phyloP scores from a whole-genome alignment of 768 basidiomycete genomes.

The Russula abietina region DNA sequence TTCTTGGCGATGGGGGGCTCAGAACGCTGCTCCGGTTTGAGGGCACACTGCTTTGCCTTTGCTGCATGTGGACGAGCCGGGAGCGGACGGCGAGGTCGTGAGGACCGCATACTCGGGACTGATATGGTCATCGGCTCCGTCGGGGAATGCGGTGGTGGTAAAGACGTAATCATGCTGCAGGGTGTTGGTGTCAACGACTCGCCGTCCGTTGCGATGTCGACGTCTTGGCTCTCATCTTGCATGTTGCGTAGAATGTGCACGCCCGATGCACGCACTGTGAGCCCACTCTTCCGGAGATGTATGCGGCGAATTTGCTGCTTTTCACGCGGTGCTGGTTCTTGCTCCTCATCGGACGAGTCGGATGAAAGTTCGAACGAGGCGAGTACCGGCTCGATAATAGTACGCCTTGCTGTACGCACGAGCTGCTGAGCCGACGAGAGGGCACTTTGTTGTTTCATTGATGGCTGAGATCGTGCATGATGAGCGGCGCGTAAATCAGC shows the following conservation, averaged over 20 bases:
- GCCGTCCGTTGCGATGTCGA: slow-evolving; percentile 41
- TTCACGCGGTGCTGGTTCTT: slow-evolving; percentile 39
- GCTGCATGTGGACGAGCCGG: slow-evolving; percentile 3
- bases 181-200: slow-evolving; percentile 1
- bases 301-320: slow-evolving; percentile 50
- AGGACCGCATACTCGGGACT: neutral
- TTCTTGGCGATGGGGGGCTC: slow-evolving; percentile 17
- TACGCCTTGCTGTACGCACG: slow-evolving; percentile 46
- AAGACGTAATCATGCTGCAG: neutral
- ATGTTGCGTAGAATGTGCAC: slow-evolving; percentile 53
- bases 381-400: slow-evolving; percentile 45
- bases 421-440: slow-evolving; percentile 53
- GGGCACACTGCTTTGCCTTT: slow-evolving; percentile 11
- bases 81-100: slow-evolving; percentile 8
- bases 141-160: slow-evolving; percentile 3
- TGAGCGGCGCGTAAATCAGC: slow-evolving; percentile 34
- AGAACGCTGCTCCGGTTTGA: neutral
- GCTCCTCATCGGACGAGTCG: slow-evolving; percentile 37
- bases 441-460: slow-evolving; percentile 37
- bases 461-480: slow-evolving; percentile 36
- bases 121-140: neutral
- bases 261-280: slow-evolving; percentile 30
- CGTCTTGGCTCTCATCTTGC: slow-evolving; percentile 56
- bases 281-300: slow-evolving; percentile 40
- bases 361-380: slow-evolving; percentile 31